Conservation (phyloP, 257 asterid species). For the Schizonepeta tenuifolia region DNA sequence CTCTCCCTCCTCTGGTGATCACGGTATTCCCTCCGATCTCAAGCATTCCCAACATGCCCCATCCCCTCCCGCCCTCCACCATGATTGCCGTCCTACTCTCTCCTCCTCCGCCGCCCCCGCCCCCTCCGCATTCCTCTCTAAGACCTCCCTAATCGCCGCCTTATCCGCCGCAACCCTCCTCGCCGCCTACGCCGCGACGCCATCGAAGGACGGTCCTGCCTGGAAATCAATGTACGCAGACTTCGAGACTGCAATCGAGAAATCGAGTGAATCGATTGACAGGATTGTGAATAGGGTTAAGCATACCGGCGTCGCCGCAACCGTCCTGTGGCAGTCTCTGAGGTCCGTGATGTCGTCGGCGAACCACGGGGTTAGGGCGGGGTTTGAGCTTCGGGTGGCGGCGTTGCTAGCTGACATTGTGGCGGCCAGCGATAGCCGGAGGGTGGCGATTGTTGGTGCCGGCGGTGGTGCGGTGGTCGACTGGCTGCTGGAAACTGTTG, state of each 20-base stretch:
- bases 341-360: constrained; percentile 94
- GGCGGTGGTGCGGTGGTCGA: constrained; percentile 97
- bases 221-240: constrained; percentile 46
- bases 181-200: constrained; percentile 46
- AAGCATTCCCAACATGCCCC: constrained; percentile 38
- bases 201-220: constrained; percentile 17
- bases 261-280: constrained; percentile 59
- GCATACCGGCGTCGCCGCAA: constrained; percentile 88
- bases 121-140: constrained; percentile 26
- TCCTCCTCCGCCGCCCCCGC: constrained; percentile 12
- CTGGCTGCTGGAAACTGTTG: constrained; percentile 89
- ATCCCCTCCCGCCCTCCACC: constrained; percentile 39
- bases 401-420: constrained; percentile 94
- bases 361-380: constrained; percentile 90
- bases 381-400: constrained; percentile 94
- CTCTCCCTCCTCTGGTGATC: constrained; percentile 34
- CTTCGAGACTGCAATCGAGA: constrained; percentile 55
- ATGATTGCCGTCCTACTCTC: constrained; percentile 36
- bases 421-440: constrained; percentile 84
- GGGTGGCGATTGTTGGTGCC: constrained; percentile 93
- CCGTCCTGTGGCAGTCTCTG: constrained; percentile 93
- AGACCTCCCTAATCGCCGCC: constrained; percentile 47
- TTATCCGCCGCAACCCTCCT: constrained; percentile 60
- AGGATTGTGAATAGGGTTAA: constrained; percentile 63
- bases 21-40: constrained; percentile 32